A percentile compares a stretch with the other conserved stretches of the same genome.
phyloP scores from a whole-genome alignment of 176 grass and related monocot genomes.

The Avena eriantha region DNA sequence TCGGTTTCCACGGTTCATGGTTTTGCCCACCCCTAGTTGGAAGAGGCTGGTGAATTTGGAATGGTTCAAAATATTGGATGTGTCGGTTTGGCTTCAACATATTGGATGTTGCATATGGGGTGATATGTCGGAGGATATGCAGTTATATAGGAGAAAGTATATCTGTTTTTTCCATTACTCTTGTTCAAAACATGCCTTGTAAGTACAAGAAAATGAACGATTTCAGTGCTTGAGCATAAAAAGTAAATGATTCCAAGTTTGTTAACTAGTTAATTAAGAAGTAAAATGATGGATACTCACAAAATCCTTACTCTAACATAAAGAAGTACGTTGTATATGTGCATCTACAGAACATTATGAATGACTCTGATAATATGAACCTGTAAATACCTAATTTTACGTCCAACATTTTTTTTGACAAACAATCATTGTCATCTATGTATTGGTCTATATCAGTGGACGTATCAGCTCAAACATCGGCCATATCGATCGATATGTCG shows the following conservation, averaged over 20 bases:
- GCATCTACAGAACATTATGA: not conserved
- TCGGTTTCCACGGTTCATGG: no score
- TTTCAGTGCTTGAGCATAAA: not conserved
- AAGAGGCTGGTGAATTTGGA: not conserved
- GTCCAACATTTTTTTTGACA: not conserved
- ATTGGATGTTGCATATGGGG: not conserved
- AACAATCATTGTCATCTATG: not conserved
- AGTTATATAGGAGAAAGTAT: not conserved
- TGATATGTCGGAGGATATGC: not conserved
- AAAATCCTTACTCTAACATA: not conserved
- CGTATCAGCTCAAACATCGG: not conserved
- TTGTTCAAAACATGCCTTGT: not conserved
- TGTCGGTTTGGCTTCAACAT: not conserved
- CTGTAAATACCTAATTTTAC: not conserved
- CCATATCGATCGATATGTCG: not conserved
- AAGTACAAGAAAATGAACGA: not conserved
- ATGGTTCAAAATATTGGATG: not conserved
- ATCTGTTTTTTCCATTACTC: not conserved
- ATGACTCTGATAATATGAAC: not conserved
- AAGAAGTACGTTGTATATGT: not conserved
- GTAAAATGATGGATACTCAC: not conserved
- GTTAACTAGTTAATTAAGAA: slow-evolving; percentile 3
- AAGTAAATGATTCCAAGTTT: slow-evolving; percentile 5
- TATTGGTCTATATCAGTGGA: not conserved
- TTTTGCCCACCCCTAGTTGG: not conserved